These are phyloP conservation scores for Teratosphaeria zuluensis DNA, from an alignment of 2,329 filamentous ascomycete genomes.

Conservation along the genomic window DNA sequence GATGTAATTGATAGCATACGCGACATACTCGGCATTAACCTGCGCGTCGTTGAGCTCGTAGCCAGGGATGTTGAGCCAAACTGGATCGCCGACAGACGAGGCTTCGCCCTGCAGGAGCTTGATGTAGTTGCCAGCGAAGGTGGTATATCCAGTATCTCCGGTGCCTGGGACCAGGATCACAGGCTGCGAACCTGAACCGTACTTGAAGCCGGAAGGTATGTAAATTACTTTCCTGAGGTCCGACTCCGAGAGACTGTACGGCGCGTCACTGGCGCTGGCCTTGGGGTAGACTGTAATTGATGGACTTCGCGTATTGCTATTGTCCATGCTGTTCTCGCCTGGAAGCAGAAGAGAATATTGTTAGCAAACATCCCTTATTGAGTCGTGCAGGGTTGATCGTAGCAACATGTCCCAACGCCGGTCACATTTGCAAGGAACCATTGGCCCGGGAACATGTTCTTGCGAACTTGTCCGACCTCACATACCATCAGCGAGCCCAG, in stretches of 20 bases:
- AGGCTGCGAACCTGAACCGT: conserved; percentile 22
- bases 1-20: conserved; percentile 51
- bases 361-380: not conserved
- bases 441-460: not conserved
- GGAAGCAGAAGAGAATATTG: not conserved
- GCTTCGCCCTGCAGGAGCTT: conserved; percentile 36
- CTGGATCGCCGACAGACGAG: conserved; percentile 36
- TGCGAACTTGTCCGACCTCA: not conserved
- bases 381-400: not conserved
- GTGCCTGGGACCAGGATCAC: conserved; percentile 42
- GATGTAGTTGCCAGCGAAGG: conserved; percentile 40
- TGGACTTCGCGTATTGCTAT: conserved; percentile 19
- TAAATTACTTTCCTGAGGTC: conserved; percentile 43
- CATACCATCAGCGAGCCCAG: conserved; percentile 11
- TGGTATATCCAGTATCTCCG: conserved; percentile 37
- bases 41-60: conserved; percentile 41
- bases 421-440: not conserved
- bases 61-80: conserved; percentile 48
- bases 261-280: conserved; percentile 33
- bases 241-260: conserved; percentile 39
- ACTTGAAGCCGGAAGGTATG: conserved; percentile 42
- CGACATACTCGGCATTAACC: conserved; percentile 45
- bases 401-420: not conserved
- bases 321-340: conserved; percentile 17
- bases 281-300: conserved; percentile 28